Conservation (phyloP, 1,284 basidiomycete genomes). For the Ceratobasidium sp. region DNA sequence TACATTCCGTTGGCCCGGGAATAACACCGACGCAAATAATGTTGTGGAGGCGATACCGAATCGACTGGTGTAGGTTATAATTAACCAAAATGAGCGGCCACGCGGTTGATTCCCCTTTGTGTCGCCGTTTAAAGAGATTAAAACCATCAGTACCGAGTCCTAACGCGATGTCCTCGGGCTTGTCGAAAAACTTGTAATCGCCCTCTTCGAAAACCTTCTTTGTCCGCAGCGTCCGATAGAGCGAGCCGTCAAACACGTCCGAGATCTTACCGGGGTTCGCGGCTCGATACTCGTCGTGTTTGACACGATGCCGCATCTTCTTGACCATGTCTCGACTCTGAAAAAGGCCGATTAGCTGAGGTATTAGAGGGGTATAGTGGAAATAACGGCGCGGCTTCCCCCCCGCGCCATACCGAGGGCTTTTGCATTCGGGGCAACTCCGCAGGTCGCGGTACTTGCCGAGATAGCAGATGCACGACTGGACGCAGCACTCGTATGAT, state of each 20-base stretch:
- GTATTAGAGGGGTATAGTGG: conserved; percentile 58
- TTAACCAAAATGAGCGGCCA: conserved; percentile 49
- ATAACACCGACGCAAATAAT: conserved; percentile 47
- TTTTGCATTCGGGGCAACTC: conserved; percentile 39
- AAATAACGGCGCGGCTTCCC: conserved; percentile 54
- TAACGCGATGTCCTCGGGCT: conserved; percentile 55
- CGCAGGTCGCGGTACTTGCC: conserved; percentile 53
- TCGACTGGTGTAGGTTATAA: conserved; percentile 46
- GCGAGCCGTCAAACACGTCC: conserved; percentile 57
- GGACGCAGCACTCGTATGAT: conserved; percentile 58
- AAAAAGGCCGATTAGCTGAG: conserved; percentile 58
- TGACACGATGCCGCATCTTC: conserved; percentile 51
- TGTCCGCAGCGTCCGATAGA: conserved; percentile 53
- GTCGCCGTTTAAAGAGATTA: conserved; percentile 54
- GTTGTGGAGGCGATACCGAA: conserved; percentile 40
- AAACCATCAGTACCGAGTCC: conserved; percentile 56
- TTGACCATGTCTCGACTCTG: conserved; percentile 52
- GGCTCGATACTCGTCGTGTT: conserved; percentile 12
- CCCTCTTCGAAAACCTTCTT: conserved; percentile 52
- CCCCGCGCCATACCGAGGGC: conserved; percentile 53
- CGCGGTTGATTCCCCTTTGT: conserved; percentile 56
- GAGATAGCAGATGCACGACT: conserved; percentile 59
- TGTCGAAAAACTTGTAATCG: conserved; percentile 40
- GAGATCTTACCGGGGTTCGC: conserved; percentile 45
- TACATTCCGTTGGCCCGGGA: conserved; percentile 43